Evolutionary conservation across 495 filamentous ascomycete genomes (phyloP), one percentile per base, ranked within the genome.

Genomic region (Penicillium crystallinum): DNA sequence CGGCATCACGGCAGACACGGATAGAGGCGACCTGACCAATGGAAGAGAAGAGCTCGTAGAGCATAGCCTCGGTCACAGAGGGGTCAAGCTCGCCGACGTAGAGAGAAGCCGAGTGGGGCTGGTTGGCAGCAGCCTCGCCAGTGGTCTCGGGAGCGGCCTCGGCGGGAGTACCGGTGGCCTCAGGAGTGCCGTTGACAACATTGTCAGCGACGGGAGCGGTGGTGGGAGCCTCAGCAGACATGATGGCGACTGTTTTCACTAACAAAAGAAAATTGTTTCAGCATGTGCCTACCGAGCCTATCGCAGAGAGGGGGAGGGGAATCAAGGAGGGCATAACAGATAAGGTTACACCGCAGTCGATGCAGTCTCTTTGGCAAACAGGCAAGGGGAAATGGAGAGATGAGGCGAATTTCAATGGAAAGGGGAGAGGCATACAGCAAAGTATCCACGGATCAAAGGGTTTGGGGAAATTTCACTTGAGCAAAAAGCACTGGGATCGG

Each of bases 31-130:
- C 93, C 68, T 95, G 91, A 63, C 93, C 93, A 70, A 99, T 97
- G 71, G 92, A 92, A 54, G 93, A 97, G 83, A 99, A 99, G 27
- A 99, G 89, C 83, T 99, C 95, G 74, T 97, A 99, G 68, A 99
- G 90, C 93, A 99, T 99, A 58, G 93, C 93, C 82, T 99, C 93
- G 49, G 93, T 99, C 67, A 99, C 93, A 45, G 89, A 90, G 50
- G 88, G 83, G 73, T 99, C 93, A 58, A 99, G 89, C 77, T 99
- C 93, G 70, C 93, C 93, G 59, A 99, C 93, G 69, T 99, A 99
- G 63, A 99, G 89, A 31, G 93, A 99, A 49, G 95, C 93, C 35
- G 93, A 97, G 69, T 88, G 84, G 50, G 89, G 88, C 74, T 93
- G 89, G 37, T 82, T 80, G 45, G 85, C 84, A 52, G 90, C 87